Evolutionary conservation across 2,329 filamentous ascomycete species (phyloP), one percentile per base, ranked within the genome.

Genomic region (Fusarium tjaetaba): DNA sequence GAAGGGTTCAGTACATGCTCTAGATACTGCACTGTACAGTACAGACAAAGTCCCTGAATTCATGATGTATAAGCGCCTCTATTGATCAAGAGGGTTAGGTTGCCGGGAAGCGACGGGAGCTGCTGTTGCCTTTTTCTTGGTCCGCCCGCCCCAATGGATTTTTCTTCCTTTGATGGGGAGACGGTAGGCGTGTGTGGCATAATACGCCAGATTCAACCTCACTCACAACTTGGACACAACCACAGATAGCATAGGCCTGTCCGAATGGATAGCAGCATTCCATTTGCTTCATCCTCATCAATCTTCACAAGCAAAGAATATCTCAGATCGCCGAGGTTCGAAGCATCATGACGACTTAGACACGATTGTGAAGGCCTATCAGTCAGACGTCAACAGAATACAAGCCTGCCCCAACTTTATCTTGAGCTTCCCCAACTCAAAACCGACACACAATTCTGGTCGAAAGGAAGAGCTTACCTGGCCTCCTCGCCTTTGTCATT

Each of bases 101-200:
- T 46, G 52, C 66, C 56, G 56, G 56, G 59, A 74, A 56, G 60
- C 63, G 59, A 53, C 58, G 61, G 56, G 41, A 39, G 65, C 60
- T 67, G 56, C 36, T 42, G 53, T 69, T 64, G 52, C 64, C 61
- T 49, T 70, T 70, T 57, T 42, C 55, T 68, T 58, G 48, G 18
- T 64, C 66, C 76, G 62, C 61, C 74, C 61, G 71, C 73, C 76
- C 76, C 76, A 78, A 78, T 74, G 74, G 74, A 68, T 69, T 77
- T 76, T 24, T 45, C 61, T 59, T 57, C 59, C 68, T 72, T 76
- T 69, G 58, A 71, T 70, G 63, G 55, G 67, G 45, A 18, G 34
- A 76, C 70, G 67, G 69, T 15, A 46, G 74, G 76, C 49, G 76
- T 78, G 74, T 41, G 18, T 38, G 38, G 34, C 62, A 61, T 24